These are phyloP conservation scores for Kodamaea fukazawae DNA, from an alignment of 805 yeast genomes.

Conservation along the genomic window DNA sequence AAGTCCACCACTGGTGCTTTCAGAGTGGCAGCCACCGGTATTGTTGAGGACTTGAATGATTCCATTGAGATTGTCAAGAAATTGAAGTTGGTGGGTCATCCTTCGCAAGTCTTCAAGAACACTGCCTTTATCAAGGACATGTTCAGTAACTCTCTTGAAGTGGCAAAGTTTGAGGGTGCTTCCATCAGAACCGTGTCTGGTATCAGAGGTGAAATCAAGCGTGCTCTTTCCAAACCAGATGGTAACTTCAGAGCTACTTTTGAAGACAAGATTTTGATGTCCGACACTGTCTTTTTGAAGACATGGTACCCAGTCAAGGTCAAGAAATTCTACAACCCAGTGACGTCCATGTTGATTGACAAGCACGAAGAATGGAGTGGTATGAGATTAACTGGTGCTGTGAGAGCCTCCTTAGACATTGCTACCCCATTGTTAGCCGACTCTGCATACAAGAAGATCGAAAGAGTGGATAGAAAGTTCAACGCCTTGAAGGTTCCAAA, in stretches of 20 bases:
- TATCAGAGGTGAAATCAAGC: constrained; percentile 93
- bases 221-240: constrained; percentile 91
- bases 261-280: constrained; percentile 89
- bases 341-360: constrained; percentile 75
- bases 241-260: constrained; percentile 96
- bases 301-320: constrained; percentile 97
- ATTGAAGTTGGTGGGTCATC: constrained; percentile 91
- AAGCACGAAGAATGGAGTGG: constrained; percentile 92
- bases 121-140: constrained; percentile 97
- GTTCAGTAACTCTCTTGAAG: constrained; percentile 90
- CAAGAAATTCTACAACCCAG: constrained; percentile 92
- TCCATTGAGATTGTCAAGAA: constrained; percentile 92
- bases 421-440: constrained; percentile 58
- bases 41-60: constrained; percentile 89
- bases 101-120: constrained; percentile 88
- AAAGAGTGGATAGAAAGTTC: constrained; percentile 80
- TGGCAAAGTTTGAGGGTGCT: constrained; percentile 97
- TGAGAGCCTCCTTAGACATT: constrained; percentile 71
- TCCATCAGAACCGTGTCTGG: constrained; percentile 95
- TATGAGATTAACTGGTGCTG: constrained; percentile 92
- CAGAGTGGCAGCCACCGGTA: constrained; percentile 95
- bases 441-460: constrained; percentile 64
- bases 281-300: constrained; percentile 84
- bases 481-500: constrained; percentile 86
- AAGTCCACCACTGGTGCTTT: constrained; percentile 84